Conservation (phyloP, 164 flowering plant species). For the Liquidambar formosana region DNA sequence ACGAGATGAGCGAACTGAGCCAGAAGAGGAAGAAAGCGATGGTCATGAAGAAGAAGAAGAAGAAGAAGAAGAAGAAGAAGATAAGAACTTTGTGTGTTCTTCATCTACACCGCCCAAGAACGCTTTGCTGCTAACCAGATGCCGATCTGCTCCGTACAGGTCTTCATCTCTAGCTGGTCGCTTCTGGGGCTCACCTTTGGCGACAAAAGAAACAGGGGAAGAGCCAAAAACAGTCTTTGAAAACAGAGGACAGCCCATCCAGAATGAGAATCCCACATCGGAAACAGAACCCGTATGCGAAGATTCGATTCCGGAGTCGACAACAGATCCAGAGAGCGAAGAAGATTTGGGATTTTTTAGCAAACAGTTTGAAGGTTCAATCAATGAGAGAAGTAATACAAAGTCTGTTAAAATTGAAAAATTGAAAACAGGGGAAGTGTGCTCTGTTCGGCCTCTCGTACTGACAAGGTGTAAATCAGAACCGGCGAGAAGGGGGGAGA, state of each 20-base stretch:
- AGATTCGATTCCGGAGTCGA: slow-evolving; percentile 26
- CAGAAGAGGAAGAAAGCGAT: slow-evolving; percentile 13
- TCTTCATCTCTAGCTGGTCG: slow-evolving; percentile 57
- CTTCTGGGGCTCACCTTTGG: slow-evolving; percentile 57
- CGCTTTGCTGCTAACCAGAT: slow-evolving; percentile 59
- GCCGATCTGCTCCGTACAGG: slow-evolving; percentile 79
- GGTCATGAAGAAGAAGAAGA: not conserved
- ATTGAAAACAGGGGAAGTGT: slow-evolving; percentile 5
- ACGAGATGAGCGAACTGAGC: no score
- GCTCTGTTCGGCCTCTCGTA: slow-evolving; percentile 21
- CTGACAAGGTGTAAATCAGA: slow-evolving; percentile 57
- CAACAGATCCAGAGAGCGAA: slow-evolving; percentile 23
- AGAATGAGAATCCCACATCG: slow-evolving; percentile 8
- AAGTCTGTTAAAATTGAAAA: slow-evolving; percentile 4
- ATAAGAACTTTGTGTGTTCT: slow-evolving; percentile 11
- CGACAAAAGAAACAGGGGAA: slow-evolving; percentile 10
- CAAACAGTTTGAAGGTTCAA: slow-evolving; percentile 13
- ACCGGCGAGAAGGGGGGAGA: slow-evolving; percentile 50
- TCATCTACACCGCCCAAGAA: slow-evolving; percentile 52
- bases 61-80: slow-evolving; percentile 20
- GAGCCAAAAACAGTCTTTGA: slow-evolving; percentile 14
- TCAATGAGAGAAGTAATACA: not conserved
- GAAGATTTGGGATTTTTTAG: slow-evolving; percentile 12
- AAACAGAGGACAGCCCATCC: slow-evolving; percentile 6
- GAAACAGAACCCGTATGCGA: slow-evolving; percentile 16